A percentile compares a stretch with the other conserved stretches of the same genome.
phyloP scores from a whole-genome alignment of 768 basidiomycete genomes.

The Pulveroboletus sp. region DNA sequence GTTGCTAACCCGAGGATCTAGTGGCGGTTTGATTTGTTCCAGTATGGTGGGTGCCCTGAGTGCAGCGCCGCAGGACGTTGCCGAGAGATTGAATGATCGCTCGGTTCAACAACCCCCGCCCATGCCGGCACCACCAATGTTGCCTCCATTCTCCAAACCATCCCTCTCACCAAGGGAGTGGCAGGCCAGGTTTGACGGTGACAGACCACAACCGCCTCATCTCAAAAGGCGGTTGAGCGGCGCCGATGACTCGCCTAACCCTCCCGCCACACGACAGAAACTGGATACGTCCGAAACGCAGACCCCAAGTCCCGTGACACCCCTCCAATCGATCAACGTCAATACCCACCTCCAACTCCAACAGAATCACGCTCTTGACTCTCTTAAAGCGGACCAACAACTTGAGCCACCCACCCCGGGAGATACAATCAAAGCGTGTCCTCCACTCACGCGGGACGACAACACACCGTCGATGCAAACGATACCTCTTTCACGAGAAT shows the following conservation, averaged over 20 bases:
- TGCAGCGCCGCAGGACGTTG: too few species aligned
- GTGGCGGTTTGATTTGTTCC: slow-evolving; percentile 14
- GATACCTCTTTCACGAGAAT: slow-evolving; percentile 1
- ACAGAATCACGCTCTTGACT: neutral
- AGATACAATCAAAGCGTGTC: neutral
- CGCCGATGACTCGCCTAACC: neutral
- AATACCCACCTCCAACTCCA: too few species aligned
- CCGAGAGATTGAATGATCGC: too few species aligned
- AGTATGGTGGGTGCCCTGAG: too few species aligned
- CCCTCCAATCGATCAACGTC: neutral
- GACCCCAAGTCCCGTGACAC: neutral
- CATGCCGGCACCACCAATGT: neutral
- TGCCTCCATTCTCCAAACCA: neutral
- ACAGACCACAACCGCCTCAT: neutral
- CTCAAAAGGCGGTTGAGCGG: slow-evolving; percentile 14
- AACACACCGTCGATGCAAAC: neutral
- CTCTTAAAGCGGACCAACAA: slow-evolving; percentile 1
- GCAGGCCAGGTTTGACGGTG: slow-evolving; percentile 19
- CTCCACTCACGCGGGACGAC: neutral
- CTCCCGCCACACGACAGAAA: slow-evolving; percentile 8
- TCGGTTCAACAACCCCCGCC: neutral
- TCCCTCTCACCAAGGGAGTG: neutral
- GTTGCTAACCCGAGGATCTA: slow-evolving; percentile 11
- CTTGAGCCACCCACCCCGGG: neutral
- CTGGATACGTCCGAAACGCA: slow-evolving; percentile 3